A percentile compares a stretch with the other conserved stretches of the same genome.
phyloP scores from a whole-genome alignment of 495 filamentous ascomycete species.

The Viridothelium virens region DNA sequence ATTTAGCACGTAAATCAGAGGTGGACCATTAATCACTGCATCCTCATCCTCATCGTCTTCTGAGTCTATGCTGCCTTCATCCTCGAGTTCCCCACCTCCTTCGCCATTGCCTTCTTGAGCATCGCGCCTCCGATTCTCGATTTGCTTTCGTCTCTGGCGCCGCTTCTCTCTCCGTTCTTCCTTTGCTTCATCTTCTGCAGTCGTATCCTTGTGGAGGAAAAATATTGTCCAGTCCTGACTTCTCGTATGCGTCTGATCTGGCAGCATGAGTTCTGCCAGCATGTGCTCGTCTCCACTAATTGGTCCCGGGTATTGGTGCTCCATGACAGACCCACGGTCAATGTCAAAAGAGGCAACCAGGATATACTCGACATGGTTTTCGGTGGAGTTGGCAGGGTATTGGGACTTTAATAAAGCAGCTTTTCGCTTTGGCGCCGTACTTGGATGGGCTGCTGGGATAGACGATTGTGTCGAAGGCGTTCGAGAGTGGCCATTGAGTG shows the following conservation, averaged over 20 bases:
- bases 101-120: constrained; percentile 44
- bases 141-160: constrained; percentile 18
- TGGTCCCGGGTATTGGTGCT: constrained; percentile 88
- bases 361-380: constrained; percentile 98
- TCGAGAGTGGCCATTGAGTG: not conserved
- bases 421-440: not conserved
- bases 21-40: constrained; percentile 65
- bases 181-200: constrained; percentile 47
- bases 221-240: constrained; percentile 99
- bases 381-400: constrained; percentile 67
- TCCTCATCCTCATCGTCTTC: constrained; percentile 49
- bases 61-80: constrained; percentile 34
- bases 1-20: constrained; percentile 96
- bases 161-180: constrained; percentile 35
- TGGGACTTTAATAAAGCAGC: constrained; percentile 57
- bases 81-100: constrained; percentile 40
- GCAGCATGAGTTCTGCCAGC: constrained; percentile 97
- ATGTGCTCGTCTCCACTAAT: constrained; percentile 98
- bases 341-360: constrained; percentile 98
- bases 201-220: constrained; percentile 86
- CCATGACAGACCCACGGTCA: constrained; percentile 93
- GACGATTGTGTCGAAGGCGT: not conserved
- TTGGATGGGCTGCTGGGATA: not conserved
- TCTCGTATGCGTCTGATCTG: constrained; percentile 90
- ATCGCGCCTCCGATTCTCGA: constrained; percentile 38